A percentile compares a stretch with the other conserved stretches of the same genome.
Evolutionary conservation across 805 yeast species (phyloP).

Genomic region (Zygoascus tannicola): DNA sequence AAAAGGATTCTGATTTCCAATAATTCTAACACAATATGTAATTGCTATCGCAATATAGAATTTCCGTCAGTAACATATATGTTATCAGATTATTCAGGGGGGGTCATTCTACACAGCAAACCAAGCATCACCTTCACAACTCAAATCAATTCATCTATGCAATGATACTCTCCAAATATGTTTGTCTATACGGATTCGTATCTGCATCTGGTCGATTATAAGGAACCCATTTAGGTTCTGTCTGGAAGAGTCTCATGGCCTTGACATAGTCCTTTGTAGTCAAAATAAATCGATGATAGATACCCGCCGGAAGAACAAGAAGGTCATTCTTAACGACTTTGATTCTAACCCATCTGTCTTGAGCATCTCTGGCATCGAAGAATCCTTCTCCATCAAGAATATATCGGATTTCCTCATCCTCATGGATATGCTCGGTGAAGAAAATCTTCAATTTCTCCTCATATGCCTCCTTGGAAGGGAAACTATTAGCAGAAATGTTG

Average conservation of each 20-base stretch:
- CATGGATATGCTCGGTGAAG: slow-evolving; percentile 83
- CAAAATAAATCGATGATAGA: slow-evolving; percentile 86
- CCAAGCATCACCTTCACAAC: too few species aligned
- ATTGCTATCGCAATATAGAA: too few species aligned
- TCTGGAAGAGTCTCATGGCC: slow-evolving; percentile 79
- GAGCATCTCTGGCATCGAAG: slow-evolving; percentile 70
- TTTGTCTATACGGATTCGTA: slow-evolving; percentile 35
- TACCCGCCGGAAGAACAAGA: slow-evolving; percentile 71
- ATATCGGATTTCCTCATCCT: slow-evolving; percentile 94
- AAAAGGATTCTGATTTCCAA: too few species aligned
- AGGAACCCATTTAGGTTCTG: slow-evolving; percentile 95
- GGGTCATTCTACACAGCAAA: too few species aligned
- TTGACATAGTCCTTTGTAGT: slow-evolving; percentile 52
- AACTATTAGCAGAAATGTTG: slow-evolving; percentile 46
- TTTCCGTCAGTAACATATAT: too few species aligned
- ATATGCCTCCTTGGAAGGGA: slow-evolving; percentile 57
- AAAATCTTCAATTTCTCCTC: slow-evolving; percentile 58
- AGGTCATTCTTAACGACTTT: slow-evolving; percentile 55
- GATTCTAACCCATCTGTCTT: slow-evolving; percentile 70
- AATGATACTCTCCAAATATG: slow-evolving; percentile 31
- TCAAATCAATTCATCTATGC: neutral
- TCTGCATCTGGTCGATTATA: slow-evolving; percentile 55
- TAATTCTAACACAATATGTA: too few species aligned
- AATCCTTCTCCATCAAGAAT: slow-evolving; percentile 83
- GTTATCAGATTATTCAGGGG: too few species aligned